Evolutionary conservation across 441 rosid genomes (phyloP).

Genomic region (Corymbia citriodora): DNA sequence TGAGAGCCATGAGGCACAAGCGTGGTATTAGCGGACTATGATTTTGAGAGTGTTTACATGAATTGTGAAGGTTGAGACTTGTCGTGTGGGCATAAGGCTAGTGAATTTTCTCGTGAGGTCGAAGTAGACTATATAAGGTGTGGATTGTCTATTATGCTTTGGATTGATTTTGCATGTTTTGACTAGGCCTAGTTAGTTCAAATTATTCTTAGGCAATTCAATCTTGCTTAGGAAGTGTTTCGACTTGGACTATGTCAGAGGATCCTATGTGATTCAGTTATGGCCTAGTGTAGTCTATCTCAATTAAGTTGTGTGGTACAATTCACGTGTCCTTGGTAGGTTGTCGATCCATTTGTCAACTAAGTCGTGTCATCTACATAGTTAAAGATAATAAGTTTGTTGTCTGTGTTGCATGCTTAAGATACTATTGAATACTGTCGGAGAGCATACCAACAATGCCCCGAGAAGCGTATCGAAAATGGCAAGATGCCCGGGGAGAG

Average conservation of each 20-base stretch:
- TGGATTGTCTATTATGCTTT: background rate
- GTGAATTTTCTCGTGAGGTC: background rate
- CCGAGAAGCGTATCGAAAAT: too few relatives aligned
- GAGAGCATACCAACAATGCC: too few relatives aligned
- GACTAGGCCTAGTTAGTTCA: background rate
- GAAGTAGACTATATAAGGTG: background rate
- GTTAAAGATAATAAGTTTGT: background rate
- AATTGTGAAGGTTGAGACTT: background rate
- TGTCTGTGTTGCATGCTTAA: background rate
- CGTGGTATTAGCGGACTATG: background rate
- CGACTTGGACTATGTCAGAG: too few relatives aligned
- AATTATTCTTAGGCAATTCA: too few relatives aligned
- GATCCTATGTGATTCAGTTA: too few relatives aligned
- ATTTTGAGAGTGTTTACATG: background rate
- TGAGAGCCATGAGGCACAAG: background rate
- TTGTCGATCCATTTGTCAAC: too few relatives aligned
- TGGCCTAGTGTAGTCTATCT: too few relatives aligned
- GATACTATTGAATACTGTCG: background rate
- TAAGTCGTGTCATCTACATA: background rate
- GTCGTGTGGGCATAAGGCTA: background rate
- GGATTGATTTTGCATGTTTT: background rate
- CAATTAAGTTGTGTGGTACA: background rate
- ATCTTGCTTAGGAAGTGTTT: too few relatives aligned
- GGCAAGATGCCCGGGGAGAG: too few relatives aligned
- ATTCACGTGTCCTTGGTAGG: too few relatives aligned